Evolutionary conservation across 805 yeast genomes (phyloP), one percentile per base, ranked within the genome.

Genomic region (Nakazawaea populi): DNA sequence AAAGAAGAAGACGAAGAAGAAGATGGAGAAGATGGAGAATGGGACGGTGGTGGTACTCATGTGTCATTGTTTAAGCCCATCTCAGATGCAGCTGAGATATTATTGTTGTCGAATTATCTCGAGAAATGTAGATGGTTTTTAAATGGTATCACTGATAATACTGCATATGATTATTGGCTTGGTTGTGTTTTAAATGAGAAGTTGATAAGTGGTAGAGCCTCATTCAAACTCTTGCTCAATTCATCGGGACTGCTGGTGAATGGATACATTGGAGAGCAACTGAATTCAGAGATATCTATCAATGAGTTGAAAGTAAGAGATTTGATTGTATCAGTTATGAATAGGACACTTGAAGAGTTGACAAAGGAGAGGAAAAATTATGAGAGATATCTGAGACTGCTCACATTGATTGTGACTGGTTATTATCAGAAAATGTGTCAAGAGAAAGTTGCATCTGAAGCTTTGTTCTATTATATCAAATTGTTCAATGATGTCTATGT

Each of bases 111-210:
- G 9, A 46, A 36, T 28, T 46, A 42, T 37, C 31, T 46, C 11
- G 30, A 30, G 7, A 37, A 37, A 5, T 46, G 53, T 39, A 43
- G 44, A 34, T 52, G 55, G 55, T 34, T 52, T 11, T 38, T 52
- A 38, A 52, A 53, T 36, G 44, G 48, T n/a, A 14, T 49, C 40
- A 46, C 48, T 31, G 52, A 46, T 48, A 49, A 47, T 43, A 30
- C 30, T 24, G 24, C 32, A 6, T 7, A 6, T 36, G 44, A 48
- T 34, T 48, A 43, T 29, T 48, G 52, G 52, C 7, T 48, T n/a
- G 34, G 44, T 31, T 29, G 29, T 14, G 24, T 42, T 4, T 6
- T 48, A 3, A n/a, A 29, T n/a, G 51, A 42, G 10, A 36, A 37
- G 31, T 7, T 28, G 6, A 28, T 41, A 8, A 31, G 18, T 9